Base-by-base conservation (phyloP, 768 basidiomycete genomes). In the Phylloporus sp. region DNA sequence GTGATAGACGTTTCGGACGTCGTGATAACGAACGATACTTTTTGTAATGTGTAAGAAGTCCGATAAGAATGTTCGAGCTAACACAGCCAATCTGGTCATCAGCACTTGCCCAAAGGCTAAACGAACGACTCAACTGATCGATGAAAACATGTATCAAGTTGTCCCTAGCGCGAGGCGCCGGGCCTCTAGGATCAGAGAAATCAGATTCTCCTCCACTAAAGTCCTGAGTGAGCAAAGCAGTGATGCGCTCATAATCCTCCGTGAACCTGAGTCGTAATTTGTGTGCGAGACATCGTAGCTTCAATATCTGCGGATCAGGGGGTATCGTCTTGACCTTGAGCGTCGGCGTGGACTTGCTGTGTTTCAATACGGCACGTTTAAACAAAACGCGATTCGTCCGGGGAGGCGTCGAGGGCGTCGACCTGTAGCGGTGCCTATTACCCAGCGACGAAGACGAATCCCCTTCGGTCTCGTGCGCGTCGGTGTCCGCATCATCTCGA, bases 11-110 rank as follows among this genome's bases (percentile, higher is more conserved):
- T 50, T 67, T 69, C 58, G 58, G 60, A 60, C 70, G 54, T 64
- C 65, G 58, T 63, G 71, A 54, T 53, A 32, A 52, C 28, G 54
- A 71, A 53, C 66, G 70, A 52, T 78, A 72, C 45, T 75, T 79
- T 61, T 80, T 82, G 42, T 86, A 65, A 64, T 84, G 80, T 23
- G 74, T 78, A n/a, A 91, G 63, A 44, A 91, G 76, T 27, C 90
- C 90, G 50, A 93, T 82, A 37, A 92, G 77, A 52, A 93, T 91
- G 61, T 93, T 93, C 14, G 90, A 92, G 55, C 90, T 91, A 55
- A 23, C 0, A 38, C 9, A 29, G 23, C n/a, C 20, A 28, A 33
- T 39, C 2, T n/a, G n/a, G 34, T 4, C 9, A 47, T 64, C 46
- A 63, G 46, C 26, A 7, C 18, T 15, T n/a, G 32, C 9, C 9